phyloP scores from a whole-genome alignment of 2,329 filamentous ascomycete genomes.

The Graphilbum fragrans region DNA sequence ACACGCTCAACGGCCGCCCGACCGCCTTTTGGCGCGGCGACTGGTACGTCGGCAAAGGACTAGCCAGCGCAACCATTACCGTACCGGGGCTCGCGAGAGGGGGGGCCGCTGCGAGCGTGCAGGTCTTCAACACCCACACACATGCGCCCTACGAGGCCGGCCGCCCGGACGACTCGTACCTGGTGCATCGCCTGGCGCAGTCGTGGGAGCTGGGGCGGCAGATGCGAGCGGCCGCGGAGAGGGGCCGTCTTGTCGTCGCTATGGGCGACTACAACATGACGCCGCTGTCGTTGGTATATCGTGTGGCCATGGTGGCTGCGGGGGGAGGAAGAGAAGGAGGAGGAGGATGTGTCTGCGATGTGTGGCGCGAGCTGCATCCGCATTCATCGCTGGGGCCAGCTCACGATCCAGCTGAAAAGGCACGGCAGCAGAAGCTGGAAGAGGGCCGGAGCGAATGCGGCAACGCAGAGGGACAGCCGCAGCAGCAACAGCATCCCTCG shows the following conservation, averaged over 20 bases:
- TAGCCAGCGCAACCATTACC: slow-evolving; percentile 70
- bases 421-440: slow-evolving; percentile 45
- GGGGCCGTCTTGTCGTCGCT: slow-evolving; percentile 72
- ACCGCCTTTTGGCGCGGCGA: slow-evolving; percentile 91
- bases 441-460: no score
- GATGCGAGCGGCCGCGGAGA: slow-evolving; percentile 63
- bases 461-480: no score
- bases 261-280: slow-evolving; percentile 96
- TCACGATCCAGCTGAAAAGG: slow-evolving; percentile 54
- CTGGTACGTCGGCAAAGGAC: slow-evolving; percentile 93
- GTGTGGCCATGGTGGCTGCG: slow-evolving; percentile 53
- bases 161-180: slow-evolving; percentile 59
- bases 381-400: slow-evolving; percentile 65
- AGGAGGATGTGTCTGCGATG: slow-evolving; percentile 38
- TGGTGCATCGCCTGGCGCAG: slow-evolving; percentile 82
- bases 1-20: slow-evolving; percentile 85
- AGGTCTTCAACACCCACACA: slow-evolving; percentile 86
- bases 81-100: slow-evolving; percentile 23
- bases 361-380: slow-evolving; percentile 76
- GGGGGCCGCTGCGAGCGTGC: slow-evolving; percentile 41
- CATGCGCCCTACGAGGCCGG: slow-evolving; percentile 81
- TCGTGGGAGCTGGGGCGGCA: slow-evolving; percentile 91
- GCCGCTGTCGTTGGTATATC: slow-evolving; percentile 74
- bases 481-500: neutral
- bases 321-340: no score